Base-by-base conservation (phyloP, 495 filamentous ascomycete species). In the Echria macrotheca region DNA sequence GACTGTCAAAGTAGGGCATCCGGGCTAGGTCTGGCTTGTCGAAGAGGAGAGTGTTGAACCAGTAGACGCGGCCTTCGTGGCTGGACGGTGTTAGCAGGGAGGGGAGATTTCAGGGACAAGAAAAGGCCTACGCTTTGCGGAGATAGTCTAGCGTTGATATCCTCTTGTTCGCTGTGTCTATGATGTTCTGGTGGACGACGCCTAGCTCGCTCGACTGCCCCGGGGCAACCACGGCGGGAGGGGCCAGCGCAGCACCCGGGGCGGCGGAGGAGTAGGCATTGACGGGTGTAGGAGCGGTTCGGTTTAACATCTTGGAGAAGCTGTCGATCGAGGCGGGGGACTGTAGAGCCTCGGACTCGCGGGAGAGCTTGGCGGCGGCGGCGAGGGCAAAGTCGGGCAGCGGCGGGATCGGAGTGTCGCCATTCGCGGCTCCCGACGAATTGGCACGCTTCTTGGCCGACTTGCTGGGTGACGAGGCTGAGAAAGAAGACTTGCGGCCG, bases 91-190 rank as follows among this genome's bases (percentile, higher is more conserved):
- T n/a, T 10, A 6, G 21, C 24, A 22, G 2, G 10, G 24, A 38
- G 35, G 35, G 49, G 38, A 53, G 44, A 33, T 21, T n/a, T 22
- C 38, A 43, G 17, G 23, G 29, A 28, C 5, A 36, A 32, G 17
- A 21, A 23, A 18, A n/a, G 18, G 37, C 86, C 67, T 68, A 95
- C 86, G 87, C 84, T 69, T 94, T 96, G 43, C 89, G 79, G 40
- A 99, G 67, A 56, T 97, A 99, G 58, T 94, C 88, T 22, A 99
- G 62, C 0, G 94, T 99, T n/a, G 90, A 88, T 70, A 97, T 95
- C 54, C 93, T 77, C 73, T 96, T 99, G 17, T 86, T 83, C 6
- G 87, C 84, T 63, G 85, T 81, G 24, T 96, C 91, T 37, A 93
- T 86, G 33, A 99, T 87, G 50, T 94, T 87, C 63, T 89, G 84